Base-by-base conservation (phyloP, 2,329 filamentous ascomycete genomes). In the Trichoderma sp. region DNA sequence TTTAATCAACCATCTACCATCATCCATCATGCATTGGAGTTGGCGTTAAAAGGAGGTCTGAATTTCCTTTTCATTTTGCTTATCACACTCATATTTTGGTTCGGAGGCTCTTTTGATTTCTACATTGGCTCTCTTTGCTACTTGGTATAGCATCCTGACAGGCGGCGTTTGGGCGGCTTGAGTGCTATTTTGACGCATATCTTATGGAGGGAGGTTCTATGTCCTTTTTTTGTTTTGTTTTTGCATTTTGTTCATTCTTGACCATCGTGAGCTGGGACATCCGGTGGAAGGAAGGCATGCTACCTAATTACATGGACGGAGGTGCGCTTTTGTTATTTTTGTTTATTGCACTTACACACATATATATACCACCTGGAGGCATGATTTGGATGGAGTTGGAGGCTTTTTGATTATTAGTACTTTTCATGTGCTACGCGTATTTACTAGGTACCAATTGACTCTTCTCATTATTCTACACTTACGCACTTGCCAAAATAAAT, bases 1-100 rank as follows among this genome's bases (percentile, higher is more conserved):
- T 5, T 28, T 37, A 18, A 51, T 37, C 64, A 28, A 13, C 13
- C 32, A 39, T 18, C 39, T 18, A 43, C 37, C 39, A 43, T 43
- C 39, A 43, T 43, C 39, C 39, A 43, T 43, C 39, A 43, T 75
- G 74, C 75, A 76, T 78, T 68, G 70, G 10, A 59, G 65, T n/a
- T 52, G 75, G 72, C 52, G 69, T 73, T 73, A 4, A 34, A 39
- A 63, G 55, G 51, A 24, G 52, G 26, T 26, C 18, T 21, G 18
- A 52, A 13, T 58, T 37, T 55, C 61, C 54, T 55, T n/a, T 5
- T 18, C 13, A 7, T 39, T 26, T 26, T 26, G 26, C 5, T 43
- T 24, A 10, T 49, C 46, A 49, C 21, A 49, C 18, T 24, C 11
- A 49, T 10, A n/a, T 37, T 3, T 18, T 4, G 54, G 13, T 58